Evolutionary conservation across 2,329 filamentous ascomycete genomes (phyloP), one percentile per base, ranked within the genome.

Genomic region (Aspergillus pseudoviridinutans): DNA sequence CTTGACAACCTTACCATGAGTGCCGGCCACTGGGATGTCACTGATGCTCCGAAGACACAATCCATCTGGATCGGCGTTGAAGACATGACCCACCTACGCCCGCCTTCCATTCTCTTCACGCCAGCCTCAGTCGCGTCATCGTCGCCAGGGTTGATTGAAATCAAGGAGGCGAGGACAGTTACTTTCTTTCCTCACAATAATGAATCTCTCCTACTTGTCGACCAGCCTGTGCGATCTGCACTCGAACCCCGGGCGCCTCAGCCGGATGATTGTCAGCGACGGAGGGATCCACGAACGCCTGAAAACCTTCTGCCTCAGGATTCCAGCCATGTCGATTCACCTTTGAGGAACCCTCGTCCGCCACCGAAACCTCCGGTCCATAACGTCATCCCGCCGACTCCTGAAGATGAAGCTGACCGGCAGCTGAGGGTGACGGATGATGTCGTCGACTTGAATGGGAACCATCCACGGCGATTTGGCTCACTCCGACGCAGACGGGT

Each of bases 101-200:
- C 81, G 49, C 74, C 80, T 10, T 81, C 77, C 28, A 69, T 79
- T 20, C 76, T 79, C 41, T 78, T 77, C 20, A 83, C 82, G 1
- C 74, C 76, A 49, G 68, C 71, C 66, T 84, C 70, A 56, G 79
- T 74, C 61, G 72, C 74, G 29, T 80, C 72, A 61, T 81, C 62
- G 63, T 83, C 81, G 0, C 81, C 80, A 0, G 79, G 79, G 1
- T 71, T 74, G 1, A 72, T 83, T 10, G 85, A 88, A 69, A 79
- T 87, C 53, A 82, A 79, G 58, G 84, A 87, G 68, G 85, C 85
- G 9, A 84, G 78, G 46, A 83, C 83, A 10, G 78, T 88, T 14
- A 82, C 78, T 58, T 80, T 87, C 35, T 87, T 82, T 60, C 80
- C 84, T 2, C 85, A 87, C 70, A 84, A 85, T 69, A 88, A 87